These are phyloP conservation scores for Ligustrum vulgare DNA, from an alignment of 257 asterid genomes.

Conservation along the genomic window DNA sequence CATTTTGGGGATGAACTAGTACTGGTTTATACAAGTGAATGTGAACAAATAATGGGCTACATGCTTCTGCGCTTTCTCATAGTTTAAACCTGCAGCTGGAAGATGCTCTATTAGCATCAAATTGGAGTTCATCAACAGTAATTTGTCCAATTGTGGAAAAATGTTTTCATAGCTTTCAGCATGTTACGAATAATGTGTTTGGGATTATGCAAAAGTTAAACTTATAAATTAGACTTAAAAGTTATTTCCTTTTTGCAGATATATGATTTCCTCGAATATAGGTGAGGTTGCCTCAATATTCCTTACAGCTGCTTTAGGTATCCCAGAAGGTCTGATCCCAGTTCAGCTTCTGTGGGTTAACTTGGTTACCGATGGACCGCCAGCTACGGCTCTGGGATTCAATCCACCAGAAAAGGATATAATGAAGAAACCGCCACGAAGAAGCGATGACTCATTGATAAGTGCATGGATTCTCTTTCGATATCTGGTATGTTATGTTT, in stretches of 20 bases:
- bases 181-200: too few relatives aligned
- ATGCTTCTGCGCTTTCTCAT: too few relatives aligned
- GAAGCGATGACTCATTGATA: conserved; percentile 90
- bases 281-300: conserved; percentile 97
- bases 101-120: background rate
- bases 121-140: too few relatives aligned
- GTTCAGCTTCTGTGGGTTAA: conserved; percentile 99
- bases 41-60: too few relatives aligned
- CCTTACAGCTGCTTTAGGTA: conserved; percentile 92
- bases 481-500: conserved; percentile 62
- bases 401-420: conserved; percentile 98
- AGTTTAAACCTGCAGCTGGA: background rate
- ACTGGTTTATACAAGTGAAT: too few relatives aligned
- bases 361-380: conserved; percentile 98
- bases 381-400: conserved; percentile 98
- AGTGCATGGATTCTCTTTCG: conserved; percentile 95
- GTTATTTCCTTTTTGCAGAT: conserved; percentile 46
- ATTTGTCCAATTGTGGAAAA: too few relatives aligned
- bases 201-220: background rate
- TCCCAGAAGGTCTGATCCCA: conserved; percentile 96
- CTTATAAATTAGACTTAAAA: background rate
- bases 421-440: conserved; percentile 90
- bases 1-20: too few relatives aligned
- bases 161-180: too few relatives aligned
- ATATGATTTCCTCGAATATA: conserved; percentile 97